phyloP scores from a whole-genome alignment of 2,329 filamentous ascomycete genomes.

The Ophidiomyces ophidiicola region DNA sequence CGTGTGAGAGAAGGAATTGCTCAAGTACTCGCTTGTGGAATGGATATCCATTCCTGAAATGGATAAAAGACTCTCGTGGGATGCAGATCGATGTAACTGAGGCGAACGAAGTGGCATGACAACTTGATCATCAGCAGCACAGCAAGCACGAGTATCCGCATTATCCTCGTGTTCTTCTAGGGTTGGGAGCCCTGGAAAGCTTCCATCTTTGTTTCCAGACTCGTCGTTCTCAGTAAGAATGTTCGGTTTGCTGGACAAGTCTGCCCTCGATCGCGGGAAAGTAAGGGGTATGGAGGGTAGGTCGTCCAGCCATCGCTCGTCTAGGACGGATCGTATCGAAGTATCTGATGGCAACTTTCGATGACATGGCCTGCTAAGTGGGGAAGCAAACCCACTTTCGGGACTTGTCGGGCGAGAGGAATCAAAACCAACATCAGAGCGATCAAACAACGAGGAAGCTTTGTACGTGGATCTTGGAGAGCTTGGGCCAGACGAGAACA shows the following conservation, averaged over 20 bases:
- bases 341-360: constrained; percentile 46
- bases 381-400: constrained; percentile 53
- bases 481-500: constrained; percentile 61
- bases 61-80: constrained; percentile 82
- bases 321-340: constrained; percentile 35
- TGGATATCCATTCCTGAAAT: constrained; percentile 82
- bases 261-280: not conserved
- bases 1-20: constrained; percentile 38
- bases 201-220: not conserved
- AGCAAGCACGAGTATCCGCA: not conserved
- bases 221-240: not conserved
- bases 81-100: constrained; percentile 36
- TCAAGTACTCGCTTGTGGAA: constrained; percentile 62
- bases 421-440: constrained; percentile 49
- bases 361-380: constrained; percentile 51
- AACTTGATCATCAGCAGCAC: constrained; percentile 3
- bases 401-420: constrained; percentile 71
- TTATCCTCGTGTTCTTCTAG: constrained; percentile 30
- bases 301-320: constrained; percentile 5
- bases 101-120: constrained; percentile 3
- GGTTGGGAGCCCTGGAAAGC: constrained; percentile 25
- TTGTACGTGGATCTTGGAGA: constrained; percentile 67
- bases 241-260: not conserved
- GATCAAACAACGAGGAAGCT: constrained; percentile 67
- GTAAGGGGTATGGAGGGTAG: not conserved